phyloP scores from a whole-genome alignment of 2,329 filamentous ascomycete species.

The Cercospora canescens region DNA sequence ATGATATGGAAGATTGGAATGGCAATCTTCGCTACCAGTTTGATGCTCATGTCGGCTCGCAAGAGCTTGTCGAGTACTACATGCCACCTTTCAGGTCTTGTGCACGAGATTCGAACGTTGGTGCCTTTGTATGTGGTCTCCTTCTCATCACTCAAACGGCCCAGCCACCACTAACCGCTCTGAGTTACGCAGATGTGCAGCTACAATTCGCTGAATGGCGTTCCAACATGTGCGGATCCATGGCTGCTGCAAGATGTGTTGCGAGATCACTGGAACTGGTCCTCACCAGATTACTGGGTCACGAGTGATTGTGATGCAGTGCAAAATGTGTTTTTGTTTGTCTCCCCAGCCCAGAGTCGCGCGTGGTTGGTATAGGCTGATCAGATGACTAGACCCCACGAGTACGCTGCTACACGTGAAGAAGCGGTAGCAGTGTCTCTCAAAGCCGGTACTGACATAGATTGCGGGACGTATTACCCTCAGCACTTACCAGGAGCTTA shows the following conservation, averaged over 20 bases:
- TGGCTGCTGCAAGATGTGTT: constrained; percentile 65
- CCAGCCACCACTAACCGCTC: background rate
- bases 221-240: constrained; percentile 62
- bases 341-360: background rate
- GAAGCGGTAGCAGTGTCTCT: constrained; percentile 51
- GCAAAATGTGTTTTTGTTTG: constrained; percentile 48
- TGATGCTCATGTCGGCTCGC: constrained; percentile 57
- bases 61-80: constrained; percentile 69
- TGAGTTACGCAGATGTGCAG: constrained; percentile 9
- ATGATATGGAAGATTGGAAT: constrained; percentile 36
- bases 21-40: constrained; percentile 48
- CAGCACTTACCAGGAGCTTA: constrained; percentile 47
- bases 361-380: background rate
- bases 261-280: constrained; percentile 66
- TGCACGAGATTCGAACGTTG: constrained; percentile 46
- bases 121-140: constrained; percentile 53
- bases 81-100: constrained; percentile 62
- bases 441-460: constrained; percentile 54
- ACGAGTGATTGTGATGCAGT: constrained; percentile 67
- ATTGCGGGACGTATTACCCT: constrained; percentile 55
- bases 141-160: constrained; percentile 30
- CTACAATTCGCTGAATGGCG: constrained; percentile 64
- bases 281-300: constrained; percentile 61
- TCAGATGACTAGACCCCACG: constrained; percentile 37
- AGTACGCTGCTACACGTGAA: constrained; percentile 44